Percentiles rank a stretch among this genome's conserved stretches.
Evolutionary conservation across 2,329 filamentous ascomycete species (phyloP).

Genomic region (Coniella vitis): DNA sequence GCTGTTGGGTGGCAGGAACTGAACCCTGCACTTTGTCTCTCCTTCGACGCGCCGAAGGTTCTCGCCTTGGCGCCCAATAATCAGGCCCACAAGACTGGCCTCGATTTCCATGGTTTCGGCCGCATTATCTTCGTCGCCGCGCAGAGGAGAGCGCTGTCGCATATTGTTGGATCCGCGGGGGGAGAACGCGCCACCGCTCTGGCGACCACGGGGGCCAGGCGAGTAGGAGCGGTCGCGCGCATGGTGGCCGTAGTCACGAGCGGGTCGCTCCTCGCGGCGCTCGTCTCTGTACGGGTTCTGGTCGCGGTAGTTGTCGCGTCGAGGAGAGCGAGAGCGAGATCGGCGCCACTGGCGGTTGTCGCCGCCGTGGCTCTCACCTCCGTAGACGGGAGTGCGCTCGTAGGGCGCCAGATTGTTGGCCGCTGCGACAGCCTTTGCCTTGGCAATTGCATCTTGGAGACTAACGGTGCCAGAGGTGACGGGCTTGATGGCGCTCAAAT

Average conservation of each 20-base stretch:
- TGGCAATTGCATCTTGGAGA: constrained; percentile 77
- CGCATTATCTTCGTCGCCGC: constrained; percentile 54
- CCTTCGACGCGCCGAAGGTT: constrained; percentile 79
- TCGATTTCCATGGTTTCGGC: constrained; percentile 81
- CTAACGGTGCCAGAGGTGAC: constrained; percentile 75
- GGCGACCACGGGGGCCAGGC: constrained; percentile 46
- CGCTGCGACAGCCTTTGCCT: constrained; percentile 73
- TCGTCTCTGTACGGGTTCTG: constrained; percentile 83
- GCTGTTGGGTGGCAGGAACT: constrained; percentile 75
- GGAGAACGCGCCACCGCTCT: constrained; percentile 46
- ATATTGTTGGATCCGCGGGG: constrained; percentile 45
- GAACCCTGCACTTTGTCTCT: constrained; percentile 76
- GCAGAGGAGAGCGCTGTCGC: constrained; percentile 53
- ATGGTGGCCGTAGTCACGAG: constrained; percentile 52
- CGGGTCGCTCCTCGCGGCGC: constrained; percentile 59
- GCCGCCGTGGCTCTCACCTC: constrained; percentile 26
- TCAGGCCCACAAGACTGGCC: constrained; percentile 77
- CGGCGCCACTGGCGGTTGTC: constrained; percentile 52
- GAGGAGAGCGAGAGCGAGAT: constrained; percentile 66
- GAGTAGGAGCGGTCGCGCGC: constrained; percentile 64
- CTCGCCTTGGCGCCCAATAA: constrained; percentile 86
- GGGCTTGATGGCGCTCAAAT: constrained; percentile 73
- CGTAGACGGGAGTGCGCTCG: constrained; percentile 47
- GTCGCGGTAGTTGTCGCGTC: constrained; percentile 66
- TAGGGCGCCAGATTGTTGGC: constrained; percentile 66